Evolutionary conservation across 371 early-diverging fungal genomes (phyloP), one percentile per base, ranked within the genome.

Genomic region (Neoconidiobolus thromboides): DNA sequence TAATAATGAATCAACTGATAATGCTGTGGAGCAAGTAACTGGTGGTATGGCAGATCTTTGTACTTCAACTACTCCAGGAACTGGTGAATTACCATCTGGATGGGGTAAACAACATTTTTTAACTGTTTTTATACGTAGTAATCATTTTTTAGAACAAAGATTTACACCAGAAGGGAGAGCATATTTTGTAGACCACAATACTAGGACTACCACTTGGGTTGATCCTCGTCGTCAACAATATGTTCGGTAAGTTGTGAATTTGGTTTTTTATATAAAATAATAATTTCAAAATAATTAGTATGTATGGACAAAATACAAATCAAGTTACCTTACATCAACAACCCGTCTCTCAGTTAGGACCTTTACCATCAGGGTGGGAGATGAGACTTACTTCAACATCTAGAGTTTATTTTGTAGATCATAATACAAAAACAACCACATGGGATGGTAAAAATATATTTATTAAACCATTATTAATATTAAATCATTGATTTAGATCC

Each of bases 181-280:
- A 1, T 97, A 94, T 69, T 97, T 86, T 78, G 96, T 97, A 36
- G 93, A 97, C 66, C 98, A 97, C 71, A 94, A 89, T 65, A 93
- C 91, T 2, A 85, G 93, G 42, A 86, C 92, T 0, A 97, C 98
- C 0, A 92, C 98, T 0, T 97, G 98, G 98, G 85, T 84, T 0
- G 89, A 89, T 71, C 92, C 92, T 43, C 75, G 89, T 49, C 76
- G 85, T 41, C 82, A 78, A 61, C 81, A 79, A 62, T 77, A 72
- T 58, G 69, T 70, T 6, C 69, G 68, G n/a, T 66, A 63, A 62
- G 64, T 26, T 0, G 66, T 69, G 40, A 68, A 69, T 48, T 68
- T 64, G 1, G 67, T 60, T 58, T 40, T 65, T n/a, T 47, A 7
- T 15, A 47, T 12, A 14, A n/a, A 54, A 54, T 64, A 40, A 26